Conservation (phyloP, 2,329 filamentous ascomycete species). For the Epichloe baconii region DNA sequence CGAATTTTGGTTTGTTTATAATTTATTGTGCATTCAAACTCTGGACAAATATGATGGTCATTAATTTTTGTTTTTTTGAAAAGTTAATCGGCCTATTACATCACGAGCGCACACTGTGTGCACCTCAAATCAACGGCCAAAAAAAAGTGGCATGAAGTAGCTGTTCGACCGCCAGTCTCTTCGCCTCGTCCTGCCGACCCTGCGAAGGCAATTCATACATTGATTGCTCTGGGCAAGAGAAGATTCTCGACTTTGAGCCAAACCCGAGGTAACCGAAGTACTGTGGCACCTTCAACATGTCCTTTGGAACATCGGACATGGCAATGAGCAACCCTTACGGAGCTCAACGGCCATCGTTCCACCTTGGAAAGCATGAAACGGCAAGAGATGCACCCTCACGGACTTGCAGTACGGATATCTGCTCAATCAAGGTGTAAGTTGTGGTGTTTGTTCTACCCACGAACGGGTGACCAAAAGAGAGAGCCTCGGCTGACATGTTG, state of each 20-base stretch:
- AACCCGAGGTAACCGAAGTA: too few species aligned
- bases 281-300: conserved; percentile 9
- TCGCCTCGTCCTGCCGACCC: background rate
- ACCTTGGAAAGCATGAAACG: conserved; percentile 64
- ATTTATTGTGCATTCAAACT: too few species aligned
- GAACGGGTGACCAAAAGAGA: background rate
- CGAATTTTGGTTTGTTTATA: too few species aligned
- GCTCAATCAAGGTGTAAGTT: conserved; percentile 55
- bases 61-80: too few species aligned
- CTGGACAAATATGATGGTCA: too few species aligned
- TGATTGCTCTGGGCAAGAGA: background rate
- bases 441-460: background rate
- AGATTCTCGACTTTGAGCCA: background rate
- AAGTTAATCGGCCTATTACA: background rate
- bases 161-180: background rate
- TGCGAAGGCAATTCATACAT: background rate
- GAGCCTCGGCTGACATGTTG: background rate
- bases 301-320: conserved; percentile 11
- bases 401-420: conserved; percentile 53
- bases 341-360: conserved; percentile 37
- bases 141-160: background rate
- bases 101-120: conserved; percentile 6
- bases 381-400: conserved; percentile 45
- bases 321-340: conserved; percentile 15
- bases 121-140: background rate